Base-by-base conservation (phyloP, 2,329 filamentous ascomycete species). In the Phialocephala subalpina region DNA sequence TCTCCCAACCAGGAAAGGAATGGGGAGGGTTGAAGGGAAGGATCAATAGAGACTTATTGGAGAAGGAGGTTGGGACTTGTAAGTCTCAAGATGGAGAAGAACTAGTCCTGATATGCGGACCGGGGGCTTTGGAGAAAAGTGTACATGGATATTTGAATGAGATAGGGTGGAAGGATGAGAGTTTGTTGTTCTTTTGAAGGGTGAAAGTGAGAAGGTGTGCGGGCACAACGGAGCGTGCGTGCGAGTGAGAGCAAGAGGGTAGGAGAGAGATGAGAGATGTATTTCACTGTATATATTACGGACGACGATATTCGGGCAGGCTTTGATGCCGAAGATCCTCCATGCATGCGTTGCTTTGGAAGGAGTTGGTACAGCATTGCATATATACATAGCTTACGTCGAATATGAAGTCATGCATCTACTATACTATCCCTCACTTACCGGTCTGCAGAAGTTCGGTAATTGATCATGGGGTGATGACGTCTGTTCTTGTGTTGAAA, bases 91-190 rank as follows among this genome's bases (percentile, higher is more conserved):
- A 69, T n/a, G 81, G 80, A 0, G 83, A 86, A 67, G 83, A 85
- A 14, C 77, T 97, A 82, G 88, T 93, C 16, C 78, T 97, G 65
- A 83, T 97, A 18, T 97, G 94, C 79, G 94, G 94, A 1, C 94
- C 94, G 0, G 87, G 85, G 71, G 80, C 89, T 2, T 82, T 97
- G 81, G 93, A 97, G 79, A 89, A 88, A 73, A 87, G 83, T 64
- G 88, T 87, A 3, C 84, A 85, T 69, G 76, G 80, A 55, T 84
- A 86, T 29, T 76, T 92, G 72, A 75, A 83, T 62, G 83, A 82
- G 14, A 80, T 90, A 77, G 92, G 92, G 0, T 97, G 92, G 92
- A 81, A 77, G 9, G 89, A 93, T 67, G 85, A 89, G 16, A 87
- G 94, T 75, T 73, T 96, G 71, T 76, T 94, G 70, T 93, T 95